Evolutionary conservation across 176 grass and related monocot genomes (phyloP).

Genomic region (Eremochloa ophiuroides): DNA sequence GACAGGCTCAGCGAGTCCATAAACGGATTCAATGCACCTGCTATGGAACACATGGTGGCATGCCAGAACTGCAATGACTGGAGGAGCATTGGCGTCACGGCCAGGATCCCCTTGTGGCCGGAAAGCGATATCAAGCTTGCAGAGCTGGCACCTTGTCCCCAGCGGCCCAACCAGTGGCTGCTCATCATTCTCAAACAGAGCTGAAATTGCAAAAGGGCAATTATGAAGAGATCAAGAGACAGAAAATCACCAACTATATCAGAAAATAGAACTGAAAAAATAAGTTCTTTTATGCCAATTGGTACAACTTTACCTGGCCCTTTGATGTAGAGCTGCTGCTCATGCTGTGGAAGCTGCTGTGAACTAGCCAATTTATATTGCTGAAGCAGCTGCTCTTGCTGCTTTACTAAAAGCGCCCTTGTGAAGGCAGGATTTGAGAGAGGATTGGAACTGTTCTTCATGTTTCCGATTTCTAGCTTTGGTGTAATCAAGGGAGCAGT

Average conservation of each 20-base stretch:
- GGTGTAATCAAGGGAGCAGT: conserved; percentile 12
- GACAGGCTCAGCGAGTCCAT: conserved; percentile 35
- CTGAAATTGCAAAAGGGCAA: conserved; percentile 21
- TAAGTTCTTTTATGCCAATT: not conserved
- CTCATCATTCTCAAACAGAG: conserved; percentile 15
- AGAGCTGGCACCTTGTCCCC: conserved; percentile 59
- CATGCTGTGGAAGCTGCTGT: not conserved
- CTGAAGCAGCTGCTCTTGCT: conserved; percentile 42
- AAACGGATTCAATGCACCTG: conserved; percentile 53
- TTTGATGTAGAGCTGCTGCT: conserved; percentile 34
- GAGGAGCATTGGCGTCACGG: conserved; percentile 29
- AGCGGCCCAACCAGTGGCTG: conserved; percentile 29
- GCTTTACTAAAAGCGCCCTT: conserved; percentile 31
- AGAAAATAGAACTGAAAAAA: not conserved
- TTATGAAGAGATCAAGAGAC: not conserved
- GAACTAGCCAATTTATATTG: conserved; percentile 27
- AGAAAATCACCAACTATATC: not conserved
- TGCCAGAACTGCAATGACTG: conserved; percentile 37
- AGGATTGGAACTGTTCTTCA: conserved; percentile 23
- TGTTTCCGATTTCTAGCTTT: conserved; percentile 36
- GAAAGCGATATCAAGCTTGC: conserved; percentile 59
- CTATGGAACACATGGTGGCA: conserved; percentile 57
- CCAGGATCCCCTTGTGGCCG: conserved; percentile 8
- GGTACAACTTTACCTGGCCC: conserved; percentile 38
- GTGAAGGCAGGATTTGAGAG: conserved; percentile 5